A percentile compares a stretch with the other conserved stretches of the same genome.
phyloP scores from a whole-genome alignment of 1,139 yeast species.

The Geotrichum phurueaensis region DNA sequence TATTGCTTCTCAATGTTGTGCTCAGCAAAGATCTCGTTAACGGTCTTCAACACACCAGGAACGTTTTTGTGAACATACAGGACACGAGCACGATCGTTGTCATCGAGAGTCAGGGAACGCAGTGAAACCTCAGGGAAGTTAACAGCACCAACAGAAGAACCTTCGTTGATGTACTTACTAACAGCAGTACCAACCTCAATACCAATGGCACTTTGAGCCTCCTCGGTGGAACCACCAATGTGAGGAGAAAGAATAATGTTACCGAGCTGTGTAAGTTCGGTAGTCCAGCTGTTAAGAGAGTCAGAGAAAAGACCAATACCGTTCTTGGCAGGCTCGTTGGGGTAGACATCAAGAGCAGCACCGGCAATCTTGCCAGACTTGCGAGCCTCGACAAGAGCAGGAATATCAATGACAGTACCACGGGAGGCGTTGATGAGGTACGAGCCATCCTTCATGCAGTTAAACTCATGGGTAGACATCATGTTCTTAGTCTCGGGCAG shows the following conservation, averaged over 20 bases:
- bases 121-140: slow-evolving; percentile 98
- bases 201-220: slow-evolving; percentile 97
- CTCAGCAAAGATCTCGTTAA: slow-evolving; percentile 87
- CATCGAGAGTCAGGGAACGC: slow-evolving; percentile 86
- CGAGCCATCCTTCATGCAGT: slow-evolving; percentile 95
- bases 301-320: slow-evolving; percentile 75
- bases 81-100: slow-evolving; percentile 77
- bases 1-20: slow-evolving; percentile 97
- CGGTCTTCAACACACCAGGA: slow-evolving; percentile 97
- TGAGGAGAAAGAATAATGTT: slow-evolving; percentile 94
- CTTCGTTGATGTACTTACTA: slow-evolving; percentile 91
- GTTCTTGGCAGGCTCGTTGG: slow-evolving; percentile 96
- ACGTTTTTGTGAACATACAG: slow-evolving; percentile 95
- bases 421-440: slow-evolving; percentile 93
- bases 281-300: slow-evolving; percentile 73
- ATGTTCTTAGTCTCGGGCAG: slow-evolving; percentile 86
- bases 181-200: slow-evolving; percentile 85
- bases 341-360: slow-evolving; percentile 94
- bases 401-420: slow-evolving; percentile 96
- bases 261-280: slow-evolving; percentile 74
- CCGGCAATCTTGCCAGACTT: slow-evolving; percentile 94
- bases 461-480: slow-evolving; percentile 84
- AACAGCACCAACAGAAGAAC: slow-evolving; percentile 92
- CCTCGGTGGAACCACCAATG: slow-evolving; percentile 98
- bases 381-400: slow-evolving; percentile 87